phyloP scores from a whole-genome alignment of 305 asterid species.

The Euphrasia arctica region DNA sequence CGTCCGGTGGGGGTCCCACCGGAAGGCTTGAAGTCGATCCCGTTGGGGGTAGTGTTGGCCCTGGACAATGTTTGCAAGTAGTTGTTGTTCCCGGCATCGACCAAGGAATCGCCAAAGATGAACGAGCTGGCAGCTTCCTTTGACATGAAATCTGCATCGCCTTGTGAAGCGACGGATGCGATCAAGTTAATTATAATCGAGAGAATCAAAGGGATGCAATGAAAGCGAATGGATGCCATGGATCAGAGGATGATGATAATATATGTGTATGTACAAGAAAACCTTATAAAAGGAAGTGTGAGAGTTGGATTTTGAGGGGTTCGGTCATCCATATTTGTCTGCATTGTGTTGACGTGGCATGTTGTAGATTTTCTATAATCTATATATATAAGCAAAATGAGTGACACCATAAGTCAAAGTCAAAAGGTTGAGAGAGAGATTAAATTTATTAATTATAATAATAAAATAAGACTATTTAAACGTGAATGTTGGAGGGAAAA shows the following conservation, averaged over 20 bases:
- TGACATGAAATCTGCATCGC: conserved; percentile 25
- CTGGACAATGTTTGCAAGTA: conserved; percentile 67
- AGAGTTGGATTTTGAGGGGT: conserved; percentile 18
- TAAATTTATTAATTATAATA: too few relatives aligned
- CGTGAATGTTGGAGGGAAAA: conserved; percentile 20
- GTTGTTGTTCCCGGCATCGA: conserved; percentile 93
- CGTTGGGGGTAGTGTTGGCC: conserved; percentile 71
- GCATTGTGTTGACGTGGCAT: conserved; percentile 18
- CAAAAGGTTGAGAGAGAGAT: not conserved
- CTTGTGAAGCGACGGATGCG: conserved; percentile 22
- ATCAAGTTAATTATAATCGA: conserved; percentile 4
- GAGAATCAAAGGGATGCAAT: conserved; percentile 2
- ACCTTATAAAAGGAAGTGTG: not conserved
- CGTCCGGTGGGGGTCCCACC: conserved; percentile 89
- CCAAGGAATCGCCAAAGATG: conserved; percentile 90
- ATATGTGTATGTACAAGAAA: not conserved
- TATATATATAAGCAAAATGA: conserved; percentile 17
- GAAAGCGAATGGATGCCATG: conserved; percentile 17
- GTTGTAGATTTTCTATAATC: conserved; percentile 12
- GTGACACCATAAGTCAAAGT: too few relatives aligned
- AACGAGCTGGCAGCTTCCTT: conserved; percentile 42
- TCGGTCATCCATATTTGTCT: conserved; percentile 33
- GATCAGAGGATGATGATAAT: not conserved
- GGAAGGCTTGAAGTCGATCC: conserved; percentile 75
- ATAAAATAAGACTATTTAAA: not conserved